Percentiles rank a stretch among this genome's conserved stretches.
These are phyloP conservation scores for Paracorniculantispora psalliotae DNA, from an alignment of 2,329 filamentous ascomycete species.

Conservation along the genomic window DNA sequence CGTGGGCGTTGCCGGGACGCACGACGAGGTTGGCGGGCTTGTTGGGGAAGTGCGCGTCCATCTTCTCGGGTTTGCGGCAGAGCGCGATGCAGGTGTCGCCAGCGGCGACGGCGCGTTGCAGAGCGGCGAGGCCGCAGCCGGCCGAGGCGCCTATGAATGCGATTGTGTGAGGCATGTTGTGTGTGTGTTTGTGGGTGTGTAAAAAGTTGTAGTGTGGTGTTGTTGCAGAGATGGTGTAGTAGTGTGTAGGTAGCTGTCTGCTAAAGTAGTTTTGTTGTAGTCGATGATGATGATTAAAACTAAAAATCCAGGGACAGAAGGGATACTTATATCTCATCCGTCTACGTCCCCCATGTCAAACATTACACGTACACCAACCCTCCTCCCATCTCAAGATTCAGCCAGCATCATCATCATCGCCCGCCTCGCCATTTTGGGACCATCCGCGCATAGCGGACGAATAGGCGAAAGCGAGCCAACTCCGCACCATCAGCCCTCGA, in stretches of 20 bases:
- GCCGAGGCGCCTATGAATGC: constrained; percentile 40
- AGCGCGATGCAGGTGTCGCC: constrained; percentile 36
- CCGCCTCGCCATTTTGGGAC: no score
- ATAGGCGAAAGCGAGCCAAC: no score
- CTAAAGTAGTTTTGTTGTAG: neutral
- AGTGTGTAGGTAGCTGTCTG: no score
- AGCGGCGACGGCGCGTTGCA: constrained; percentile 31
- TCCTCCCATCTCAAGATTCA: no score
- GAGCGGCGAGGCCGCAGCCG: constrained; percentile 35
- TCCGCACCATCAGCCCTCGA: no score
- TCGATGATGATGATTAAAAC: neutral
- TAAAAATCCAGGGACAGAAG: no score
- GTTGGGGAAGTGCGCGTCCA: constrained; percentile 28
- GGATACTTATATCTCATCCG: no score
- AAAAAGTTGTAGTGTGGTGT: neutral
- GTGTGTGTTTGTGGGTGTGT: neutral
- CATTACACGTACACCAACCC: no score
- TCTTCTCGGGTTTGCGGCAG: constrained; percentile 36
- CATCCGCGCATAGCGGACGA: no score
- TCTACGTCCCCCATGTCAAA: no score
- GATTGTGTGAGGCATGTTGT: constrained; percentile 17
- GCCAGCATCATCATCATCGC: no score
- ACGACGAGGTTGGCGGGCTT: constrained; percentile 42
- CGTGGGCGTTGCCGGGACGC: constrained; percentile 34
- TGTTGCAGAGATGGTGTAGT: neutral